Base-by-base conservation (phyloP, 768 basidiomycete species). In the Calocybe gangraenosa region DNA sequence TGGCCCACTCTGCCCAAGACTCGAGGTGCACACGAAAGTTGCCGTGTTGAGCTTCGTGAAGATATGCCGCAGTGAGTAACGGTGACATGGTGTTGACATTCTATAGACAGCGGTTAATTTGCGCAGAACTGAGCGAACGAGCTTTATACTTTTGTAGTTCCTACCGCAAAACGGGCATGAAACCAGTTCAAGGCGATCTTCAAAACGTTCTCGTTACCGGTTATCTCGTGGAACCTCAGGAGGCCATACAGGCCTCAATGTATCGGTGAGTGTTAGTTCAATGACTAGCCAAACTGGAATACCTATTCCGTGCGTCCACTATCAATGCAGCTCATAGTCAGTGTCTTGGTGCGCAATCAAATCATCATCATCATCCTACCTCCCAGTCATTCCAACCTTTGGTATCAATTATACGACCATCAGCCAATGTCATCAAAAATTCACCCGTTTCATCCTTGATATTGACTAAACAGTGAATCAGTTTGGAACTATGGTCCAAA, bases 331-430 rank as follows among this genome's bases (percentile, higher is more conserved):
- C n/a, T 30, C 21, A 15, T 35, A 47, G 21, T 37, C 33, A 38
- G 28, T 44, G 14, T 4, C n/a, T 19, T 32, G 23, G 41, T 5
- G 18, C 6, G 32, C 42, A 30, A 13, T 20, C 30, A 28, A 28
- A 28, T 28, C 3, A 15, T 33, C 6, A 23, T 34, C 8, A 7
- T 15, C 13, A 22, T 46, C 62, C 47, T 35, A 65, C 69, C 58
- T 78, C 75, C 76, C 78, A 80, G 43, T 76, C 75, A 44, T 75
- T 67, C 76, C 76, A 79, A 6, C 74, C 73, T 49, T 80, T 80
- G 1, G 78, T 79, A 49, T 81, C 76, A 33, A 79, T 75, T 31
- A 73, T 57, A 20, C 74, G 66, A 3, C 76, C 76, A 57, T 79
- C 74, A 11, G 62, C 60, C n/a, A 76, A 58, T 10, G 65, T 61